A percentile compares a stretch with the other conserved stretches of the same genome.
These are phyloP conservation scores for Canariomyces notabilis DNA, from an alignment of 2,329 filamentous ascomycete genomes.

Conservation along the genomic window DNA sequence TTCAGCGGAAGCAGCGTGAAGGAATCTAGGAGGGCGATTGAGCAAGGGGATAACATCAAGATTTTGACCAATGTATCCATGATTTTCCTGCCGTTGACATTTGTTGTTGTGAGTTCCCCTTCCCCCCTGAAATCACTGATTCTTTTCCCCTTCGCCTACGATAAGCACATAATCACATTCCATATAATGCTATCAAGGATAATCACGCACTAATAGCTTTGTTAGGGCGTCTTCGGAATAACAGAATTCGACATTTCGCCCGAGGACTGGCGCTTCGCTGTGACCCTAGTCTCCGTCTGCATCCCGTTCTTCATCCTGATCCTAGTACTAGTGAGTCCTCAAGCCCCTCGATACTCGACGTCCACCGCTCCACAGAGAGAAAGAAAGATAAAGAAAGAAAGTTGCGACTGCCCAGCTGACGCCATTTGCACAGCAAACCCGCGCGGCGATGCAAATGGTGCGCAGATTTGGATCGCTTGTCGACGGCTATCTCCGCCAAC, in stretches of 20 bases:
- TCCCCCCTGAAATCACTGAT: too few species aligned
- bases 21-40: constrained; percentile 55
- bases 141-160: background rate
- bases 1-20: constrained; percentile 60
- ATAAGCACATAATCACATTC: too few species aligned
- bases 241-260: constrained; percentile 40
- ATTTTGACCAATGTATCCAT: constrained; percentile 56
- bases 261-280: constrained; percentile 41
- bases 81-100: constrained; percentile 57
- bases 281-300: constrained; percentile 62
- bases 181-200: too few species aligned
- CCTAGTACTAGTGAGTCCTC: too few species aligned
- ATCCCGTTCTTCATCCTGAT: constrained; percentile 46
- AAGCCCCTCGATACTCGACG: too few species aligned
- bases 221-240: constrained; percentile 52
- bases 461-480: constrained; percentile 11
- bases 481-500: constrained; percentile 8
- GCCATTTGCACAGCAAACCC: too few species aligned
- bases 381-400: too few species aligned
- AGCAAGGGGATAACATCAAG: constrained; percentile 60
- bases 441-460: constrained; percentile 30
- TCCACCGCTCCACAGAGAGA: too few species aligned
- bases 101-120: constrained; percentile 45
- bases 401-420: too few species aligned
- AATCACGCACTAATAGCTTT: background rate